Base-by-base conservation (phyloP, 352 stramenopile species). In the Halophytophthora batemanensis region DNA sequence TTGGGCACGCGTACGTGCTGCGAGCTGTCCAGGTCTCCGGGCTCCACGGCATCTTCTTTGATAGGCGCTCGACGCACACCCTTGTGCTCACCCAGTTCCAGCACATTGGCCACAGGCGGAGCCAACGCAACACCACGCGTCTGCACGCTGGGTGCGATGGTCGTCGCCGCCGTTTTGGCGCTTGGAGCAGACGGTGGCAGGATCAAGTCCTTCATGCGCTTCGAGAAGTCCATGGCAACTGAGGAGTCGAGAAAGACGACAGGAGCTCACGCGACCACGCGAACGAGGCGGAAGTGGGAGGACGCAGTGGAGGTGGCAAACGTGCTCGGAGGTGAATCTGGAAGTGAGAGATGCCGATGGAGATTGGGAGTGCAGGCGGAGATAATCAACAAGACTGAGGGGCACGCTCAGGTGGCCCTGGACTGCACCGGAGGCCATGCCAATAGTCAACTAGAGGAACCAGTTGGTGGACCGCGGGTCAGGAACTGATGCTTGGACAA, bases 41-140 rank as follows among this genome's bases (percentile, higher is more conserved):
- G 78, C 51, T 92, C 82, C 0, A 92, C 78, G 6, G 78, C 76
- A 10, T 74, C 67, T 47, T 90, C 82, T 29, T 92, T 92, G 66
- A 92, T 92, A 23, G 77, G 79, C 8, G 77, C 77, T 31, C 82
- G 82, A 34, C 82, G 82, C 11, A 87, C 74, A 19, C 71, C 77
- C 44, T 84, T 82, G 35, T 77, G 75, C 39, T 86, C 77, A 15
- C 60, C 53, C 53, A 87, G 31, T 18, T 84, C 59, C 50, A 85
- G 62, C 17, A 87, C 59, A 11, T 44, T 43, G 14, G 71, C 56
- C 0, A 59, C 47, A 11, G 52, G 59, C 44, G 62, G 53, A 45
- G 34, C 46, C 14, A 33, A 40, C 50, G 34, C 29, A 54, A 25
- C 45, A 51, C 60, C 47, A 25, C 50, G 34, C 28, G 79, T 56